These are phyloP conservation scores for Colletotrichum euphorbiae DNA, from an alignment of 2,329 filamentous ascomycete genomes.

Conservation along the genomic window DNA sequence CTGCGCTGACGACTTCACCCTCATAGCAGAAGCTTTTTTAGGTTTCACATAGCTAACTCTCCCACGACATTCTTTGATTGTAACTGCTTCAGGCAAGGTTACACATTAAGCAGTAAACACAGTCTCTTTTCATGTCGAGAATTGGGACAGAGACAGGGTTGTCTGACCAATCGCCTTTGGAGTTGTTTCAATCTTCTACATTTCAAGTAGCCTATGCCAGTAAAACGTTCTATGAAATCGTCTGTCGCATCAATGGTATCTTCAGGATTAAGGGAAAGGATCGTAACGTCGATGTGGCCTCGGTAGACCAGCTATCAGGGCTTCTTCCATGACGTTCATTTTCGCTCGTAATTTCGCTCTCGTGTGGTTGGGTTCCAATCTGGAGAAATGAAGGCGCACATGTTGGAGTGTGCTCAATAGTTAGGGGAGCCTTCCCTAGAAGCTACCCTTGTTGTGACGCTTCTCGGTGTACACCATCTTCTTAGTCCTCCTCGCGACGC, in stretches of 20 bases:
- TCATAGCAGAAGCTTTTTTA: no score
- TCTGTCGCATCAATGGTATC: slow-evolving; percentile 32
- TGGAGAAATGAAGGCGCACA: slow-evolving; percentile 5
- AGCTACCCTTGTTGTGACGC: slow-evolving; percentile 44
- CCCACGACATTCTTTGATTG: no score
- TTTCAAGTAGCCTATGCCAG: background rate
- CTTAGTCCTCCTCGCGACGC: slow-evolving; percentile 45
- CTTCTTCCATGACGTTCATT: background rate
- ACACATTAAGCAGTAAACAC: no score
- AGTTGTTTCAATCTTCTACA: background rate
- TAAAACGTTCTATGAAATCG: background rate
- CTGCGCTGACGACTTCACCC: no score
- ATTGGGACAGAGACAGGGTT: no score
- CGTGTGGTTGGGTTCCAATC: background rate
- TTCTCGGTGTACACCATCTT: slow-evolving; percentile 40
- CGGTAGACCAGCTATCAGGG: slow-evolving; percentile 18
- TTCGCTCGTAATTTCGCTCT: slow-evolving; percentile 2
- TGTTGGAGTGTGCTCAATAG: background rate
- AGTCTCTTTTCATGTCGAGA: no score
- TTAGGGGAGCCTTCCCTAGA: slow-evolving; percentile 31
- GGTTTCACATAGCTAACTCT: no score
- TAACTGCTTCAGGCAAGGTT: no score
- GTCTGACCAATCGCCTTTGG: no score
- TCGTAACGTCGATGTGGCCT: slow-evolving; percentile 12
- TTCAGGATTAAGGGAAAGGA: slow-evolving; percentile 10